Evolutionary conservation across 352 stramenopile species (phyloP), one percentile per base, ranked within the genome.

Genomic region (Phytopythium mirpurense): DNA sequence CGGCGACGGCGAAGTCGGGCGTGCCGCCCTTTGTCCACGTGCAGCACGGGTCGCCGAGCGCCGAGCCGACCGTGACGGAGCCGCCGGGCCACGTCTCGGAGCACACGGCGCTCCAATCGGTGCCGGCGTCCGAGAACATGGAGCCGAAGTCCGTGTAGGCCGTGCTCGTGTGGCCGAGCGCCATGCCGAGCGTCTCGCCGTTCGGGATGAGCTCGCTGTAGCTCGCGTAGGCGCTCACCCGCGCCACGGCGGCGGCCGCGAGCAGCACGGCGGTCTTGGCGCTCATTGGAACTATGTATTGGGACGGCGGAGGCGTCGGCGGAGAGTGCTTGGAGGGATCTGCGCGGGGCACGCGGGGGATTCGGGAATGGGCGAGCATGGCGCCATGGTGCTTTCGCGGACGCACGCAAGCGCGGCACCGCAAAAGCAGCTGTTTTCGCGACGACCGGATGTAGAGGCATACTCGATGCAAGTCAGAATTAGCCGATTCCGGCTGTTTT

Each of bases 121-220:
- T 42, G n/a, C 54, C 65, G 11, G 54, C 59, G 10, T 59, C 51
- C 29, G 53, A 57, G 55, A 76, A 79, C 16, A 59, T 54, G 18
- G 57, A 62, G 34, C 60, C 72, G 14, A 78, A 83, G n/a, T 63
- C 58, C 31, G 65, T 71, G 38, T 63, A 66, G 36, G 72, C 65
- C 6, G 11, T 43, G 29, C 55, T 52, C 18, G 54, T 60, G 52
- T 84, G 73, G 26, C 70, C 73, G 9, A 84, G 57, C 29, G 41
- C 1, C 51, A 75, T 65, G 15, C 53, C 27, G 59, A 79, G 74
- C 2, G 29, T 40, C 8, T 51, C 60, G 27, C 70, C 68, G 61
- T 83, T 83, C 45, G 72, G 72, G 29, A 80, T 43, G 35, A 74
- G 58, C 23, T 46, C 38, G 18, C 71, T 42, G 53, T 73, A 83